Evolutionary conservation across 768 basidiomycete genomes (phyloP), one percentile per base, ranked within the genome.

Genomic region (Mrakia blollopis): DNA sequence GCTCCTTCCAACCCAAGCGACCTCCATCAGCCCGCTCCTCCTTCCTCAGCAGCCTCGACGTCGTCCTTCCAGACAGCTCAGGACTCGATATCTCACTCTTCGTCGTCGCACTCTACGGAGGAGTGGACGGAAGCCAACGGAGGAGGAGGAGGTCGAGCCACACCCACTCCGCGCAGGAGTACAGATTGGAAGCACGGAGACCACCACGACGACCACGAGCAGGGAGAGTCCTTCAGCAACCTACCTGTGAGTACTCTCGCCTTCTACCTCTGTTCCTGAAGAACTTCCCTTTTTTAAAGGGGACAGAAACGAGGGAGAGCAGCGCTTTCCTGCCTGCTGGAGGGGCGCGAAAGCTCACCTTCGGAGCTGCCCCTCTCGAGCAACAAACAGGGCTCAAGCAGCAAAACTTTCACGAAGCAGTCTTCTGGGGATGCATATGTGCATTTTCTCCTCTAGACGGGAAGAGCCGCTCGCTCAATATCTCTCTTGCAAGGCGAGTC

Each of bases 11-110:
- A 39, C 9, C 63, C 37, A n/a, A 25, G 10, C 1, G 37, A 68
- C 63, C 32, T 16, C 5, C 25, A 39, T 4, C 35, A n/a, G n/a
- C n/a, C n/a, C n/a, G n/a, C 39, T 10, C 28, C 28, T 28, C 65
- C 65, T 39, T 68, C 65, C 65, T 68, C 65, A 39, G 65, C 37
- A 21, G 65, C 65, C 8, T 68, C 65, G 23, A 68, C 65, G 7
- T 68, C 65, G 2, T 68, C 37, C 37, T 41, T 39, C 23, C 65
- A 68, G n/a, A 44, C 65, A 35, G 25, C 65, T 37, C 37, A 68
- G 37, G 37, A 68, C 16, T 37, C 57, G 28, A 57, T 28, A 57
- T 25, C 68, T 3, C 6, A 69, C 37, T n/a, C 37, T 5, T 37
- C 37, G 18, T 16, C 37, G 7, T 28, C 23, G 5, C 57, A 57